A percentile compares a stretch with the other conserved stretches of the same genome.
Evolutionary conservation across 305 asterid genomes (phyloP).

Genomic region (Plantago coronopus): DNA sequence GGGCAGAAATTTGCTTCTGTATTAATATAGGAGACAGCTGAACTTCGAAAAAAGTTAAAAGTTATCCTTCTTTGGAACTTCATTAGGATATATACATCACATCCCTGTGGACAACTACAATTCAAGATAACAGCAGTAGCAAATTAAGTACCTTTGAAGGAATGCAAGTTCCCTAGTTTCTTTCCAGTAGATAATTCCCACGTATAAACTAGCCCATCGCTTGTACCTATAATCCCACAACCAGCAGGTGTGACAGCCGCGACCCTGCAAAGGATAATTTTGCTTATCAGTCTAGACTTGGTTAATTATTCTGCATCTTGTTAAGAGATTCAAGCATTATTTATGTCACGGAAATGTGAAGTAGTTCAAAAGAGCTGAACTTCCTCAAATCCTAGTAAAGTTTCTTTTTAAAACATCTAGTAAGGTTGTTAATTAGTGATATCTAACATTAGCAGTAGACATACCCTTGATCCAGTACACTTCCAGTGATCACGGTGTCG

Average conservation of each 20-base stretch:
- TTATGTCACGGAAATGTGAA: not conserved
- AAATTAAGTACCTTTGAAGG: conserved; percentile 50
- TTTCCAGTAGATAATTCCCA: conserved; percentile 86
- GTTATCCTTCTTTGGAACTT: too few relatives aligned
- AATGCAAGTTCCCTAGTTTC: conserved; percentile 54
- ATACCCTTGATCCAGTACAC: conserved; percentile 64
- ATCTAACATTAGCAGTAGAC: conserved; percentile 11
- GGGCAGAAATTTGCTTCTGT: too few relatives aligned
- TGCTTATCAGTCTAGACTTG: conserved; percentile 19
- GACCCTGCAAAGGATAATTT: conserved; percentile 45
- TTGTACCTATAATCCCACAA: conserved; percentile 72
- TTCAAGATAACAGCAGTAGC: not conserved
- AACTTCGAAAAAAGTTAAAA: too few relatives aligned
- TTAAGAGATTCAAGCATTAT: not conserved
- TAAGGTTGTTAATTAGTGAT: conserved; percentile 3
- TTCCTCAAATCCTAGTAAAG: conserved; percentile 4
- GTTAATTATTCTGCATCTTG: not conserved
- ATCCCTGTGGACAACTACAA: not conserved
- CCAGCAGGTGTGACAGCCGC: conserved; percentile 55
- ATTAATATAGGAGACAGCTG: too few relatives aligned
- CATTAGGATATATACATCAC: not conserved
- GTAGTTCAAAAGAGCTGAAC: not conserved
- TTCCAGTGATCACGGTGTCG: conserved; percentile 61
- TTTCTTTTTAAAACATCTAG: too few relatives aligned
- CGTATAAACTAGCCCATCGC: conserved; percentile 61